Base-by-base conservation (phyloP, 1,139 yeast species). In the Suhomyces anneliseae region DNA sequence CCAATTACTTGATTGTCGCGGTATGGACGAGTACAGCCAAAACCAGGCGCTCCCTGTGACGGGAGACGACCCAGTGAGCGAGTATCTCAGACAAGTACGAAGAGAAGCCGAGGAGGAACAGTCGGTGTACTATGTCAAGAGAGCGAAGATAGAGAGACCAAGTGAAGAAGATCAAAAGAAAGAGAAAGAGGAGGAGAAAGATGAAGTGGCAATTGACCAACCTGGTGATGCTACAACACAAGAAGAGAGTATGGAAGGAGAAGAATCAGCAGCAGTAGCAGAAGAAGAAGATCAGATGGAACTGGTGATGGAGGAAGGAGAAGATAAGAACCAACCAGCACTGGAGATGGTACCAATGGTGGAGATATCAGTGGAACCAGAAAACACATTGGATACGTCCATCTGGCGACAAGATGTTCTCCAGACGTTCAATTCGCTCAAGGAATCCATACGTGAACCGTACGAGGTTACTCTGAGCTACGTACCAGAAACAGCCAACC, bases 31-130 rank as follows among this genome's bases (percentile, higher is more conserved):
- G 26, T 63, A 60, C 51, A 66, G 68, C 24, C 69, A 64, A 48
- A 53, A 58, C 36, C 56, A 56, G 14, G 72, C 64, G 8, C 59
- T 68, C 38, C 64, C 66, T 5, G 39, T 56, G 7, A 34, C 43
- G n/a, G 51, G 47, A 4, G 49, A 39, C 15, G 45, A 36, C 10
- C 47, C 37, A 6, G 77, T 70, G 32, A 45, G 48, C 36, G 51
- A 52, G 40, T 73, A 72, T 49, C 54, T 73, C 33, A 48, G 49
- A 10, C 40, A 49, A 2, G 78, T 72, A 5, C 51, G 74, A 39
- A 44, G 54, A 10, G 74, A 72, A 46, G 75, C 76, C 1, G 59
- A 59, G 39, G 46, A 41, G 15, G 70, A 63, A 39, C 50, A 48
- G 8, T 43, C 53, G 7, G 54, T 67, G 9, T 48, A 57, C 44